phyloP scores from a whole-genome alignment of 805 yeast genomes.

The Starmerella roubikii region DNA sequence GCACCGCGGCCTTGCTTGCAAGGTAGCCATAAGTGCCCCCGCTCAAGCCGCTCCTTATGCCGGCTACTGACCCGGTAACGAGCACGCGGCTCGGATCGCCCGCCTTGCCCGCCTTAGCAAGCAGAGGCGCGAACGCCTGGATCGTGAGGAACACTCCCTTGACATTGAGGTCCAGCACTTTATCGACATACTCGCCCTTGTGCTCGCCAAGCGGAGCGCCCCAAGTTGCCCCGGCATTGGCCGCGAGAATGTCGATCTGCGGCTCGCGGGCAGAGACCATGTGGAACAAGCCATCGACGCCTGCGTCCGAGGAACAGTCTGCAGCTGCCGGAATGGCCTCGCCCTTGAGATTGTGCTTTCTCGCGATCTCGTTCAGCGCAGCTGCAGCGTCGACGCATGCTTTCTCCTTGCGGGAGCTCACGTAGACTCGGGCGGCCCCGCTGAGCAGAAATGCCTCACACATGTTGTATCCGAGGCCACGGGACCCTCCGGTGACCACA shows the following conservation, averaged over 20 bases:
- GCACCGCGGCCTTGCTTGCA: conserved; percentile 64
- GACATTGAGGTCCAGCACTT: conserved; percentile 50
- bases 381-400: conserved; percentile 47
- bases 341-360: conserved; percentile 23
- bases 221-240: conserved; percentile 75
- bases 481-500: conserved; percentile 58
- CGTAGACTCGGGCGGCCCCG: conserved; percentile 49
- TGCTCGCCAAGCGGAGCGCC: conserved; percentile 51
- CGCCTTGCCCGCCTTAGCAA: conserved; percentile 38
- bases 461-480: conserved; percentile 59
- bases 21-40: conserved; percentile 56
- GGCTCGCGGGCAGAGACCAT: conserved; percentile 28
- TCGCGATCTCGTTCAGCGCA: conserved; percentile 23
- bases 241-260: conserved; percentile 48
- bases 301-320: conserved; percentile 40
- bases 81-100: conserved; percentile 53
- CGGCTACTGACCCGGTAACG: conserved; percentile 55
- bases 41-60: conserved; percentile 30
- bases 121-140: conserved; percentile 46
- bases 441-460: conserved; percentile 49
- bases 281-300: conserved; percentile 33
- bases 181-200: conserved; percentile 46
- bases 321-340: conserved; percentile 40
- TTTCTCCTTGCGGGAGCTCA: conserved; percentile 48
- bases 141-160: conserved; percentile 55